Evolutionary conservation across 805 yeast genomes (phyloP).

Genomic region (Starmerella potacharoeniae): DNA sequence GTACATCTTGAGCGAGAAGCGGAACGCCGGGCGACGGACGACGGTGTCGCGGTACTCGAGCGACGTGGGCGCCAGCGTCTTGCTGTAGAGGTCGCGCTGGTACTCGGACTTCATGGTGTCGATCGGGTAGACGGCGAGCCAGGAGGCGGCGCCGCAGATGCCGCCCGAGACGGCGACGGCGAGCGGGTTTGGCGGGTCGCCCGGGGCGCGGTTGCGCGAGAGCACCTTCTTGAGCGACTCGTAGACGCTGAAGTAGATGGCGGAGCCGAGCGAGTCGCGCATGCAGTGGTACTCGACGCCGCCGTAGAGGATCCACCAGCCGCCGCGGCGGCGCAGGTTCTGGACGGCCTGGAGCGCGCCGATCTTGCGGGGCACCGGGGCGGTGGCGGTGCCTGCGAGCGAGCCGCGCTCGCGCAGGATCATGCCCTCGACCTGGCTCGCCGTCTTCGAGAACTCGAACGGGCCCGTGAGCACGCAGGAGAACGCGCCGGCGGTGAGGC

Average conservation of each 20-base stretch:
- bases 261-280: conserved; percentile 63
- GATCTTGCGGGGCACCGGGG: conserved; percentile 8
- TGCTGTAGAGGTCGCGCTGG: conserved; percentile 62
- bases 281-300: conserved; percentile 58
- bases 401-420: conserved; percentile 28
- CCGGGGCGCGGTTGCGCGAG: conserved; percentile 22
- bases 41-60: conserved; percentile 32
- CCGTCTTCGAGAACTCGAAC: conserved; percentile 72
- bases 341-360: conserved; percentile 38
- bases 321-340: conserved; percentile 48
- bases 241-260: conserved; percentile 61
- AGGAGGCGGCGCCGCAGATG: conserved; percentile 58
- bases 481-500: conserved; percentile 53
- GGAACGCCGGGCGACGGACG: conserved; percentile 25
- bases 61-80: conserved; percentile 43
- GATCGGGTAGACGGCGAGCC: conserved; percentile 67
- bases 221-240: conserved; percentile 55
- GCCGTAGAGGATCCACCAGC: conserved; percentile 54
- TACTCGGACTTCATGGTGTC: conserved; percentile 69
- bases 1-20: conserved; percentile 42
- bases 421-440: conserved; percentile 53
- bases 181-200: conserved; percentile 29
- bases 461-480: conserved; percentile 54
- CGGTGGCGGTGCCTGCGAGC: not conserved
- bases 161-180: conserved; percentile 67